Evolutionary conservation across 129 eudicot species (phyloP), one percentile per base, ranked within the genome.

Genomic region (Calendula officinalis): DNA sequence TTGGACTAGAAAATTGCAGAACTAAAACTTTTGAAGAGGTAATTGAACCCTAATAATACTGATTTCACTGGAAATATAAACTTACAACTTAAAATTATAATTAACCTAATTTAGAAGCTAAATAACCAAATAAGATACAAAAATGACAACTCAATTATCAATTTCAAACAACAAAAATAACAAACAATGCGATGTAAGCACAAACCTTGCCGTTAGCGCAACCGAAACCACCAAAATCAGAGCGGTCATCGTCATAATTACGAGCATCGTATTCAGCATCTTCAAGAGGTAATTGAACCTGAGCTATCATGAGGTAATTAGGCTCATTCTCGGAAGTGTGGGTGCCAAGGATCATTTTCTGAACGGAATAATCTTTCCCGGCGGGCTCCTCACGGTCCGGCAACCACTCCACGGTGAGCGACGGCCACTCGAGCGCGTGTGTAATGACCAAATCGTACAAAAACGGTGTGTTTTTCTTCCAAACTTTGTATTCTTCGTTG

Each of bases 351-450:
- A 91, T 91, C 82, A 91, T 46, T 76, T 91, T 91, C 84, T 91
- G 98, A 11, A 84, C 86, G 32, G 90, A 83, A 30, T 87, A 87
- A 49, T 91, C 96, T 57, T 85, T 83, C 27, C 94, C 98, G 27
- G 91, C 83, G 22, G 90, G 98, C 86, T 91, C 98, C 1, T 74
- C 80, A 7, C 88, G 74, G 66, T 81, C 91, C 4, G 98, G 98
- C 11, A 91, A 83, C 98, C 96, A 91, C 57, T 91, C 98, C 11
- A 91, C 98, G 44, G 98, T 91, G 46, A 91, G 85, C 1, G 96
- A 87, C 15, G 98, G 98, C 98, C 96, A 91, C 66, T 91, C 98
- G 8, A 91, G 94, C 27, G 91, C 94, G 39, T 88, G 98, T 0
- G 91, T 84, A 0, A 88, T 81, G 10, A 88, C 86, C 73, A 91